Conservation (phyloP, 2,329 filamentous ascomycete species). For the Fusarium sp. region DNA sequence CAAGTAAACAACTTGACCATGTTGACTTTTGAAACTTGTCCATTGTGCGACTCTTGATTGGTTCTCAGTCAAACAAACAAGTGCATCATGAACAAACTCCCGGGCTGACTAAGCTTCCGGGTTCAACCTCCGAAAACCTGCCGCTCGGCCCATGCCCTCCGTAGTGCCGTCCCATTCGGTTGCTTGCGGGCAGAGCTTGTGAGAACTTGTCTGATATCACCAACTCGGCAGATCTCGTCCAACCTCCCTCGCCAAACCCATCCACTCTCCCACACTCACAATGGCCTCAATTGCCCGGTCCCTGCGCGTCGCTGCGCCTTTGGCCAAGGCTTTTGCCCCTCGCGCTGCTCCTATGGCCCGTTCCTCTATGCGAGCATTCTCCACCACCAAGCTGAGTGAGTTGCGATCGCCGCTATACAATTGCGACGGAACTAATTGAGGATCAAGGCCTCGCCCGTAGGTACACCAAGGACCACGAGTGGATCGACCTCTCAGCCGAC, state of each 20-base stretch:
- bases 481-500: conserved; percentile 89
- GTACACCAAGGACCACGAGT: conserved; percentile 98
- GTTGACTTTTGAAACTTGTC: background rate
- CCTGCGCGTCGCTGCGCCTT: conserved; percentile 62
- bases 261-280: conserved; percentile 56
- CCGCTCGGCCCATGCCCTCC: conserved; percentile 35
- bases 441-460: conserved; percentile 74
- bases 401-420: background rate
- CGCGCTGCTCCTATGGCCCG: conserved; percentile 55
- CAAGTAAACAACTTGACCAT: conserved; percentile 8
- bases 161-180: conserved; percentile 10
- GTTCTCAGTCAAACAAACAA: background rate
- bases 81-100: background rate
- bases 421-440: background rate
- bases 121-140: conserved; percentile 27
- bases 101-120: conserved; percentile 33
- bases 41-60: conserved; percentile 18
- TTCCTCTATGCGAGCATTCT: conserved; percentile 56
- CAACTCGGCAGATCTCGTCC: conserved; percentile 13
- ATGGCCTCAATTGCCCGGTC: conserved; percentile 73
- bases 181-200: conserved; percentile 29
- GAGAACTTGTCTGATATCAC: conserved; percentile 33
- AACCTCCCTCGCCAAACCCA: background rate
- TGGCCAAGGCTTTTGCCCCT: conserved; percentile 53
- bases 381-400: conserved; percentile 54